Base-by-base conservation (phyloP, 163 green algal genomes). In the Prototheca stagnorum region DNA sequence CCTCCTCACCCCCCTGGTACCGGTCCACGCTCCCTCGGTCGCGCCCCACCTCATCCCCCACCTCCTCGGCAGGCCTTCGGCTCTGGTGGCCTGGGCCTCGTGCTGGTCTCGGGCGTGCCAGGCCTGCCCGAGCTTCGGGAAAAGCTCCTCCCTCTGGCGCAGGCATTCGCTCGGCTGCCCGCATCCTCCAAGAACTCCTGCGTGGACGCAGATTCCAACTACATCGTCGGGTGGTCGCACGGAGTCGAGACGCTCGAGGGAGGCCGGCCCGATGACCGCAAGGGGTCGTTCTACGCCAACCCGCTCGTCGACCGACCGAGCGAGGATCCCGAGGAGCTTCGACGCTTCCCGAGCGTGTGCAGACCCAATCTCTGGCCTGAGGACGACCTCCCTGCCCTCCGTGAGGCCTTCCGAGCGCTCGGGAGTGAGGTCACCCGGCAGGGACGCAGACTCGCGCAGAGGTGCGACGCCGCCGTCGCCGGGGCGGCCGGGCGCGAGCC, bases 261-360 rank as follows among this genome's bases (percentile, higher is more conserved):
- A 36, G 77, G 77, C 0, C n/a, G 35, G 17, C 54, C 46, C 2
- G 81, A 92, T 61, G 56, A 19, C 9, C 35, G 70, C 44, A 93
- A 92, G 41, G 77, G 54, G 37, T 72, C 49, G n/a, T 93, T 66
- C 49, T 93, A 93, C 35, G 81, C 77, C 40, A 93, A 93, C 59
- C 82, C 82, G 0, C 21, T 77, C 4, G 7, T 53, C 1, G 74
- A 92, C 43, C 22, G 42, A 1, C 59, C 57, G 8, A 67, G 56
- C 8, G 40, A 56, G 16, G 55, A 78, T 35, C 6, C 39, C 4
- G 28, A 44, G 34, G 56, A 62, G 21, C 34, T 51, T 26, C 4
- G 4, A 1, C 19, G 31, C 5, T 70, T 49, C 51, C 65, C 65
- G 12, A 29, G 26, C 0, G 64, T 62, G 35, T 56, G 44, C 47